Base-by-base conservation (phyloP, 495 filamentous ascomycete species). In the Penicillium arizonense region DNA sequence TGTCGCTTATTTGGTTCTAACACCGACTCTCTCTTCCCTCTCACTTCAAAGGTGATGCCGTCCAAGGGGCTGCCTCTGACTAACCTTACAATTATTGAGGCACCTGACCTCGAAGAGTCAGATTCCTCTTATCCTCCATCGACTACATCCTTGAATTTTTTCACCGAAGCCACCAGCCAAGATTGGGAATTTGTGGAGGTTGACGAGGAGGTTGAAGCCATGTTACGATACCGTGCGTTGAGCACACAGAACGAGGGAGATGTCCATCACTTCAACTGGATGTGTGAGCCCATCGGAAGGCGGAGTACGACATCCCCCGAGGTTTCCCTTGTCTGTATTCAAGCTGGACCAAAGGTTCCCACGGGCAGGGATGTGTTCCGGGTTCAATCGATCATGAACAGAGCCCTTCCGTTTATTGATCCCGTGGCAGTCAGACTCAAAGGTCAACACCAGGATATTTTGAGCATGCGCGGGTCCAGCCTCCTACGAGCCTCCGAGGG, bases 261-360 rank as follows among this genome's bases (percentile, higher is more conserved):
- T 0, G 40, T 65, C 3, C 74, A 76, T 20, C 75, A 78, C 42
- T 67, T 63, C 47, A 77, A 75, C 43, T 71, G 67, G 58, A 18
- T 57, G 4, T 59, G 67, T 0, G 0, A 44, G 4, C 54, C 54
- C 3, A 51, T 69, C 1, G 53, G 50, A 6, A 23, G 46, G 2
- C 34, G 48, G 16, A 72, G 65, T 34, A 6, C 33, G 0, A 77
- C 72, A 2, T 42, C 58, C 0, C 61, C 73, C 2, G 58, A 58
- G 16, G 52, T 70, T 5, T 77, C 70, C 0, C 57, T 76, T 3
- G 65, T 65, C 2, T 52, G 67, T 20, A 56, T 68, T 13, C n/a
- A 56, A 4, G 38, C 55, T 6, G 18, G 42, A 0, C 62, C 63
- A 9, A 72, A 68, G 20, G 10, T 47, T 5, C 56, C 52, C 2